phyloP scores from a whole-genome alignment of 2,329 filamentous ascomycete genomes.

The Cladorrhinum sp. region DNA sequence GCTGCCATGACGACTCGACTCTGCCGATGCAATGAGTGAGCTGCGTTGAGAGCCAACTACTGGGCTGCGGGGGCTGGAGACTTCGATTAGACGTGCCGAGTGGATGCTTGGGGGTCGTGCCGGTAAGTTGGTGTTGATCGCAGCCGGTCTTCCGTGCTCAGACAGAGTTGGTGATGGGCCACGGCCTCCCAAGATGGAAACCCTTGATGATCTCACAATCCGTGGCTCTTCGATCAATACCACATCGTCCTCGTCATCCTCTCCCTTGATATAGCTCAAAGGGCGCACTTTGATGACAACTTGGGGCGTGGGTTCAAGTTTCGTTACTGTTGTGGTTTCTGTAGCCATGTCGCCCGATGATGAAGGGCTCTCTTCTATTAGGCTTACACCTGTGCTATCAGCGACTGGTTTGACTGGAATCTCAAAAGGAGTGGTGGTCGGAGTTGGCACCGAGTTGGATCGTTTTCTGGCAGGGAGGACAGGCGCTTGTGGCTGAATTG shows the following conservation, averaged over 20 bases:
- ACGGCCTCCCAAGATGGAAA: constrained; percentile 50
- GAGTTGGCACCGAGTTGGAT: constrained; percentile 50
- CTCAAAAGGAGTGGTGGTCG: constrained; percentile 10
- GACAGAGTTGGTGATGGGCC: constrained; percentile 48
- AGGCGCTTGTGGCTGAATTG: constrained; percentile 37
- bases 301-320: constrained; percentile 23
- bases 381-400: not conserved
- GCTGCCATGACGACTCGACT: constrained; percentile 39
- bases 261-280: constrained; percentile 9
- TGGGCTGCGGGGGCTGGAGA: constrained; percentile 51
- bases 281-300: constrained; percentile 19
- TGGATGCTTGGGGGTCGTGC: constrained; percentile 49
- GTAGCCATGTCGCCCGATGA: not conserved
- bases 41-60: constrained; percentile 45
- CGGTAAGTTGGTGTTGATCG: constrained; percentile 38
- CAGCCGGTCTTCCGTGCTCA: constrained; percentile 42
- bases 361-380: not conserved
- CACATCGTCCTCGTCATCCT: constrained; percentile 45
- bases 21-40: constrained; percentile 43
- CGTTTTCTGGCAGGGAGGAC: constrained; percentile 41
- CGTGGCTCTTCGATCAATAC: constrained; percentile 57
- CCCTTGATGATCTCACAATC: constrained; percentile 54
- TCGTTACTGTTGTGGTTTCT: not conserved
- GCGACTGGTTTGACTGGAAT: not conserved
- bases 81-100: constrained; percentile 58